Evolutionary conservation across 1,139 yeast genomes (phyloP), one percentile per base, ranked within the genome.

Genomic region (Dujonia santamariae): DNA sequence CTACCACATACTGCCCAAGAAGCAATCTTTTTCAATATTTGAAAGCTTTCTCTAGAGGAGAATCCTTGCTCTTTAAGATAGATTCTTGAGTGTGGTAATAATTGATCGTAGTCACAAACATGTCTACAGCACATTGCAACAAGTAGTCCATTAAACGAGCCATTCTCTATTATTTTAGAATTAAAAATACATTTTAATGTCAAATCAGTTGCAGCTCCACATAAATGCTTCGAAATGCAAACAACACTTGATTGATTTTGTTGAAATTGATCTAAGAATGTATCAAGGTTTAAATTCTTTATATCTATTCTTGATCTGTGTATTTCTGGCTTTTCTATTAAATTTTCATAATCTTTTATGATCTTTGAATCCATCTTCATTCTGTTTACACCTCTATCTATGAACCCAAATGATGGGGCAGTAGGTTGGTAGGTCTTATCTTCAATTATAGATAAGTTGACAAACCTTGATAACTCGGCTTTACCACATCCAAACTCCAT

Each of bases 71-170:
- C 25, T 7, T 53, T 47, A 26, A 80, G 63, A 38, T 51, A 78
- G 4, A 47, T 46, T 30, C 61, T 54, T 40, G 85, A 68, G 53
- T 75, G 61, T 36, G 75, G 65, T 48, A 81, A 51, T 29, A 83
- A 49, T 54, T 73, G 74, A 7, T 64, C 59, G 35, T 71, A 70
- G 18, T 65, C 55, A 50, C 97, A 88, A n/a, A 81, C 80, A 51
- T 88, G 97, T 40, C 97, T 70, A 56, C 97, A 88, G 51, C 97
- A 88, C 85, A 88, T 80, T n/a, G 97, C 97, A 29, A 88, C 85
- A 28, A 84, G 60, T 39, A 84, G 55, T 0, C 94, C 95, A 2
- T 61, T 56, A 35, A 78, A 56, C 19, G 38, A n/a, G 29, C 5
- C 5, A n/a, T 19, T 22, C 28, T 4, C 31, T 12, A 53, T 26